phyloP scores from a whole-genome alignment of 1,284 basidiomycete genomes.

The Cryptococcus depauperatus region DNA sequence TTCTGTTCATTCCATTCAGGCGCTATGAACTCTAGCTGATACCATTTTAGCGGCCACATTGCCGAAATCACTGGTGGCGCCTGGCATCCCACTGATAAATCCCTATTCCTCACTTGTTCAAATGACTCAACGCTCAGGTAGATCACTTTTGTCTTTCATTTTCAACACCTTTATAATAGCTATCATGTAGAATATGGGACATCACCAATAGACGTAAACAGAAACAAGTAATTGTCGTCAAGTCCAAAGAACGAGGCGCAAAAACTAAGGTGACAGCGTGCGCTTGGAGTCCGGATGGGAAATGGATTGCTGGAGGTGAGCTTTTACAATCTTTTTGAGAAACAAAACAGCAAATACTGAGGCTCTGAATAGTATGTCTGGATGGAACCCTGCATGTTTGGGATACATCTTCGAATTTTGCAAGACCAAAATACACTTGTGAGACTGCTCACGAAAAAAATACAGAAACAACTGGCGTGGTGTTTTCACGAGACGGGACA shows the following conservation, averaged over 20 bases:
- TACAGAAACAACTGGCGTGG: conserved; percentile 72
- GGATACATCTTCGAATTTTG: conserved; percentile 84
- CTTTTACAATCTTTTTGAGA: background rate
- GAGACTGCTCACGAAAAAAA: conserved; percentile 78
- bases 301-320: conserved; percentile 74
- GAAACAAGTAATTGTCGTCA: conserved; percentile 88
- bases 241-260: conserved; percentile 91
- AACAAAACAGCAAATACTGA: background rate
- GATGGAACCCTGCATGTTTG: conserved; percentile 91
- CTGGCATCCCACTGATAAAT: conserved; percentile 80
- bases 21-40: conserved; percentile 6
- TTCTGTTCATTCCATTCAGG: conserved; percentile 27
- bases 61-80: conserved; percentile 79
- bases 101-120: conserved; percentile 83
- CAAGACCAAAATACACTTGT: conserved; percentile 73
- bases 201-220: conserved; percentile 79
- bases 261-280: conserved; percentile 85
- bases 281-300: conserved; percentile 76
- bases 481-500: conserved; percentile 73
- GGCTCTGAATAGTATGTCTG: conserved; percentile 63
- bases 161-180: background rate
- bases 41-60: conserved; percentile 70
- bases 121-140: conserved; percentile 88
- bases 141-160: conserved; percentile 18
- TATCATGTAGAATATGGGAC: conserved; percentile 76